A percentile compares a stretch with the other conserved stretches of the same genome.
phyloP scores from a whole-genome alignment of 306 rosid genomes.

The Quercus engelmannii region DNA sequence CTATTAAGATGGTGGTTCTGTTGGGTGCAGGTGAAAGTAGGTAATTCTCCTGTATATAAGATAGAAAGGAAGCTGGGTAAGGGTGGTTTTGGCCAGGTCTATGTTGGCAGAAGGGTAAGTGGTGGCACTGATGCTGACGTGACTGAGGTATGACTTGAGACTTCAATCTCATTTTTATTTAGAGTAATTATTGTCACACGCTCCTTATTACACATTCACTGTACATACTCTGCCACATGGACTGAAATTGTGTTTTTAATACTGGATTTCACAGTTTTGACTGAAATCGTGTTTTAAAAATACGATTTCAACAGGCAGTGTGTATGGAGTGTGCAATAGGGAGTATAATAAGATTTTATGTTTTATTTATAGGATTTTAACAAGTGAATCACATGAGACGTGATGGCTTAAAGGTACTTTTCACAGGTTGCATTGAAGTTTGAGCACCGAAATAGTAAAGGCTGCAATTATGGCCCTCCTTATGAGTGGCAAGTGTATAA shows the following conservation, averaged over 20 bases:
- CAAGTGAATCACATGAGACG: slow-evolving; percentile 3
- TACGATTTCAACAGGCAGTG: too few relatives aligned
- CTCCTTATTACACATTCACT: too few relatives aligned
- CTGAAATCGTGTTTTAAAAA: too few relatives aligned
- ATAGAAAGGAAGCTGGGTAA: slow-evolving; percentile 89
- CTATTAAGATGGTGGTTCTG: slow-evolving; percentile 5
- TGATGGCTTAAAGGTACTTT: slow-evolving; percentile 17
- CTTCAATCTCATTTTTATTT: slow-evolving; percentile 14
- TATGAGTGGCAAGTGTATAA: slow-evolving; percentile 94
- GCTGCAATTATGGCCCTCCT: slow-evolving; percentile 95
- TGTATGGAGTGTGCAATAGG: too few relatives aligned
- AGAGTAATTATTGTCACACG: too few relatives aligned
- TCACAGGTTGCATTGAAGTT: slow-evolving; percentile 85
- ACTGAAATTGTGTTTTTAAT: too few relatives aligned
- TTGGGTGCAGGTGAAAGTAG: slow-evolving; percentile 75
- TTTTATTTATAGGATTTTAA: not conserved
- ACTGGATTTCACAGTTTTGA: too few relatives aligned
- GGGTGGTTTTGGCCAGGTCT: slow-evolving; percentile 97
- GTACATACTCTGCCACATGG: too few relatives aligned
- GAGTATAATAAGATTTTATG: not conserved
- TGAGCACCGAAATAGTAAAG: slow-evolving; percentile 92
- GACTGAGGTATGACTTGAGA: slow-evolving; percentile 54
- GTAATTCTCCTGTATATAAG: slow-evolving; percentile 82
- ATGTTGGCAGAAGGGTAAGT: slow-evolving; percentile 77
- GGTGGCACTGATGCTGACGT: slow-evolving; percentile 89